Conservation (phyloP, 441 rosid genomes). For the Pelargonium australe region DNA sequence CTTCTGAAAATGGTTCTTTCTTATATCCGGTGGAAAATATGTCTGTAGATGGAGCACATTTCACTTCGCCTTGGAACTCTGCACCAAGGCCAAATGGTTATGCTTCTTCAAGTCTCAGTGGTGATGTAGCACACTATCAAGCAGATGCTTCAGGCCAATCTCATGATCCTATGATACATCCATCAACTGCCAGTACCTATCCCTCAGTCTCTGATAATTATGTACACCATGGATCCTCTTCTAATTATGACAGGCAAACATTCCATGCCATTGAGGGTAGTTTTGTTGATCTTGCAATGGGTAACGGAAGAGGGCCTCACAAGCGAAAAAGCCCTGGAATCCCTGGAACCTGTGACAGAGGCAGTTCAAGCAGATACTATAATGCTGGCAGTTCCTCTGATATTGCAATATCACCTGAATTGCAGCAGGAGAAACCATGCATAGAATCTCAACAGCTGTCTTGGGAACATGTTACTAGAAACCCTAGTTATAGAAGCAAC, state of each 20-base stretch:
- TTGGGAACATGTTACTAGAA: constrained; percentile 41
- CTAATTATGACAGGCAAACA: constrained; percentile 49
- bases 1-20: constrained; percentile 46
- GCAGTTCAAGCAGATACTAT: constrained; percentile 61
- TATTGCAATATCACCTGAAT: constrained; percentile 42
- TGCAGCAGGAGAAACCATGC: constrained; percentile 47
- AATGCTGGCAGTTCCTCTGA: constrained; percentile 65
- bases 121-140: constrained; percentile 49
- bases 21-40: constrained; percentile 51
- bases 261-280: constrained; percentile 47
- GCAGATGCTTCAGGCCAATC: constrained; percentile 48
- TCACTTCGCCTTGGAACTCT: constrained; percentile 60
- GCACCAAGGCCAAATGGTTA: constrained; percentile 49
- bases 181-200: constrained; percentile 39
- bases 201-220: constrained; percentile 46
- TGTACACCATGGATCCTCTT: constrained; percentile 43
- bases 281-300: too few species aligned
- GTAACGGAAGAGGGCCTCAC: constrained; percentile 40
- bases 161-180: constrained; percentile 43
- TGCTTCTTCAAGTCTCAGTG: constrained; percentile 36
- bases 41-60: constrained; percentile 45
- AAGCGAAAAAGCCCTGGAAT: constrained; percentile 76
- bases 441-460: constrained; percentile 42
- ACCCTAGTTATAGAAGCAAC: constrained; percentile 41
- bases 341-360: constrained; percentile 41